Conservation (phyloP, 768 basidiomycete genomes). For the Boletus pseudopeckii region DNA sequence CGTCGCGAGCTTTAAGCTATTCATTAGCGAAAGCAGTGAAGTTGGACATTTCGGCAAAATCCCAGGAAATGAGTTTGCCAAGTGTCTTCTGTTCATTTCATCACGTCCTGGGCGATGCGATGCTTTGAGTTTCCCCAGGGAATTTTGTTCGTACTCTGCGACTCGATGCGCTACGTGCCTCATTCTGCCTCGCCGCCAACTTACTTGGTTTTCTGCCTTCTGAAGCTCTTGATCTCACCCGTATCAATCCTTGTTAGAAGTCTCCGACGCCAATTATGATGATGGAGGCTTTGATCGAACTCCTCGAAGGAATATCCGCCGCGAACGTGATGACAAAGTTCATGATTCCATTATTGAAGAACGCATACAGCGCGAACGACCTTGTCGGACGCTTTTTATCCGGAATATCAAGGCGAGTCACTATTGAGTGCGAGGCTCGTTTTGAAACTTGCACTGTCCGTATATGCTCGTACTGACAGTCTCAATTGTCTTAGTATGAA, state of each 20-base stretch:
- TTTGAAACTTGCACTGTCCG: conserved; percentile 5
- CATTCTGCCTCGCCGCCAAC: conserved; percentile 40
- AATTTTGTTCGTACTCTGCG: conserved; percentile 22
- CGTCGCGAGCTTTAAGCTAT: conserved; percentile 47
- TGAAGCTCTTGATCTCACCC: conserved; percentile 45
- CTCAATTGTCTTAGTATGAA: conserved; percentile 62
- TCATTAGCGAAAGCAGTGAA: conserved; percentile 45
- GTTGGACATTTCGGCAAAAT: conserved; percentile 30
- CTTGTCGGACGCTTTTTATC: conserved; percentile 94
- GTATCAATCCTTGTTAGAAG: conserved; percentile 55
- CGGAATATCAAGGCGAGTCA: conserved; percentile 94
- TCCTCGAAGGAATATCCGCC: conserved; percentile 51
- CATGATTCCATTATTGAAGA: conserved; percentile 93
- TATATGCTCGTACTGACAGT: conserved; percentile 12
- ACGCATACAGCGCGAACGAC: conserved; percentile 88
- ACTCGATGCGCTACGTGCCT: conserved; percentile 45
- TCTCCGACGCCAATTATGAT: conserved; percentile 52
- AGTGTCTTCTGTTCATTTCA: conserved; percentile 18
- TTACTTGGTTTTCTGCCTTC: conserved; percentile 41
- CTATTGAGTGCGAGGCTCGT: conserved; percentile 11
- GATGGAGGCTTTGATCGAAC: conserved; percentile 47
- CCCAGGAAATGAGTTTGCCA: conserved; percentile 29
- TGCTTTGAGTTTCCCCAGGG: conserved; percentile 26
- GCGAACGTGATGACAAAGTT: conserved; percentile 84
- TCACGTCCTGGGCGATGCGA: conserved; percentile 17